Percentiles rank a stretch among this genome's conserved stretches.
Evolutionary conservation across 805 yeast species (phyloP).

Genomic region (Nematodospora valgi): DNA sequence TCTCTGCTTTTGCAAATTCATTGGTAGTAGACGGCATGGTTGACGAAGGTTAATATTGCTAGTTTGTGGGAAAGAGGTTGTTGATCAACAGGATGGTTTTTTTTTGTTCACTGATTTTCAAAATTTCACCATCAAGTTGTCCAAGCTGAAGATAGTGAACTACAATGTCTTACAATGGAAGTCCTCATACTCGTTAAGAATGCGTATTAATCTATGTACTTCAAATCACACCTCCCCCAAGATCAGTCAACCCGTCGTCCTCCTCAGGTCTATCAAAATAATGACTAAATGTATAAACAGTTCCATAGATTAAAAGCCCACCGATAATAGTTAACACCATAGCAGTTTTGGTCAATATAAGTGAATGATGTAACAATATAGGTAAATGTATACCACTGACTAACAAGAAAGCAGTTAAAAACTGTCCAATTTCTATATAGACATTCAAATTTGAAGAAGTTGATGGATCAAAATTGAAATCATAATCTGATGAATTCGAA

Average conservation of each 20-base stretch:
- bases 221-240: constrained; percentile 24
- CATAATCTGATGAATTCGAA: constrained; percentile 35
- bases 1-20: constrained; percentile 28
- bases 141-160: no score
- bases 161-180: not conserved
- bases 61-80: not conserved
- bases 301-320: constrained; percentile 77
- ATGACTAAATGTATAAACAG: constrained; percentile 77
- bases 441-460: constrained; percentile 27
- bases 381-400: constrained; percentile 75
- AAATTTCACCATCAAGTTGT: no score
- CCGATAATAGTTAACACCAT: constrained; percentile 76
- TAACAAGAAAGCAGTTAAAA: constrained; percentile 71
- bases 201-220: not conserved
- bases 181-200: not conserved
- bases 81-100: not conserved
- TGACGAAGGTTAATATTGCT: no score
- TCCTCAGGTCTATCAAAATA: constrained; percentile 55
- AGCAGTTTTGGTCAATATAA: constrained; percentile 66
- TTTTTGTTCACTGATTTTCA: constrained; percentile 1
- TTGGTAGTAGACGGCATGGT: constrained; percentile 12
- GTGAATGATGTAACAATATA: constrained; percentile 69
- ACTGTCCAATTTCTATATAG: constrained; percentile 76
- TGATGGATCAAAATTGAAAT: constrained; percentile 40
- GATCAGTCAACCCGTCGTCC: constrained; percentile 17